Evolutionary conservation across 2,329 filamentous ascomycete species (phyloP), one percentile per base, ranked within the genome.

Genomic region (Gyromitra esculenta): DNA sequence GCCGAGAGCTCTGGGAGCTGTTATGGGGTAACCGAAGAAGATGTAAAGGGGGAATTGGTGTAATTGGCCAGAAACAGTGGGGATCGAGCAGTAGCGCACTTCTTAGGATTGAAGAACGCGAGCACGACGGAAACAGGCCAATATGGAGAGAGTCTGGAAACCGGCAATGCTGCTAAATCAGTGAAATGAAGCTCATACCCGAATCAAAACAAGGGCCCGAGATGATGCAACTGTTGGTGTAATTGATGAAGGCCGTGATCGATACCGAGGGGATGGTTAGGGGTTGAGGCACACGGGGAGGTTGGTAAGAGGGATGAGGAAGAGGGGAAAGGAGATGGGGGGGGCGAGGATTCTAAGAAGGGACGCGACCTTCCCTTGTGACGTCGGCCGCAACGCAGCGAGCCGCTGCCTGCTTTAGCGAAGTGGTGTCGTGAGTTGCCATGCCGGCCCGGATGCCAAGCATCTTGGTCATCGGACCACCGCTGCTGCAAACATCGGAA

Each of bases 401-500:
- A 52, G 31, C 63, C 35, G 13, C 35, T 74, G 35, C 48, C 25
- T 52, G 35, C 57, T 21, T 60, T 48, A 60, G 63, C 57, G 50
- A 57, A 11, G 15, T 52, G 43, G 43, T 45, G 43, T 45, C 43
- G 43, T 9, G 13, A 45, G 43, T 41, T 35, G 25, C 45, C 8
- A 21, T 52, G 65, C 65, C 45, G 64, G 39, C 56, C 63, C 31
- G 15, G 1, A 15, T 35, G 68, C 68, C 68, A 72, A 72, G 68
- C 48, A 18, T 54, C 5, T 66, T 54, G 15, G 21, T 37, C 13
- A 52, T 52, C 62, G 18, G 25, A 45, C 9, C 39, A 45, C 13
- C 21, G 8, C 21, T 35, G 60, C 9, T 48, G 65, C 41, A 52
- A 59, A 52, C 8, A 52, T 18, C n/a, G 11, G n/a, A 31, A 11